Percentiles rank a stretch among this genome's conserved stretches.
Evolutionary conservation across 2,329 filamentous ascomycete genomes (phyloP).

Genomic region (Alternaria brassicicola): DNA sequence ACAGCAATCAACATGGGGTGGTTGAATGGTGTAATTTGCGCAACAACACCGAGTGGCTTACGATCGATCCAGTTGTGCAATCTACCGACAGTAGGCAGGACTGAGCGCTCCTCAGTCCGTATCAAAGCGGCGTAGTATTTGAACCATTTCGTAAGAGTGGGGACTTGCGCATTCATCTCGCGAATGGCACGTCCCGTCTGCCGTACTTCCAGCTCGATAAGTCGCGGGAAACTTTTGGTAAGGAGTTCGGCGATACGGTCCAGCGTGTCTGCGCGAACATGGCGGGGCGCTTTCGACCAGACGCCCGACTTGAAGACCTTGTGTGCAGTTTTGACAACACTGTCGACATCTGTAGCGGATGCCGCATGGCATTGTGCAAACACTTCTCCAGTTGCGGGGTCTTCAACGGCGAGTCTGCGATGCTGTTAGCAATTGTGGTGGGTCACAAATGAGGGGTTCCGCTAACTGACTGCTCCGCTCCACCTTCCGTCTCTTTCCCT

Average conservation of each 20-base stretch:
- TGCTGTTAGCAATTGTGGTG: slow-evolving; percentile 14
- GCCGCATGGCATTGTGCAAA: slow-evolving; percentile 60
- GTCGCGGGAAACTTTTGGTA: slow-evolving; percentile 56
- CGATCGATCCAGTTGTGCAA: slow-evolving; percentile 53
- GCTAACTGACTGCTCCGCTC: slow-evolving; percentile 55
- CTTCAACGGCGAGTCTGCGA: slow-evolving; percentile 58
- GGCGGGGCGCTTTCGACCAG: slow-evolving; percentile 64
- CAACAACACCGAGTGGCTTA: slow-evolving; percentile 47
- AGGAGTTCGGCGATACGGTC: slow-evolving; percentile 65
- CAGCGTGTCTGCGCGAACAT: slow-evolving; percentile 66
- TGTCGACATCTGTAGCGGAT: slow-evolving; percentile 53
- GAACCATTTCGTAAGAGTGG: slow-evolving; percentile 71
- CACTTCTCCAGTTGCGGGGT: slow-evolving; percentile 60
- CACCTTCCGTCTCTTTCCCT: slow-evolving; percentile 51
- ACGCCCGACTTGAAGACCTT: slow-evolving; percentile 57
- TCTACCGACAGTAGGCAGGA: slow-evolving; percentile 68
- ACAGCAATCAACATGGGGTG: slow-evolving; percentile 50
- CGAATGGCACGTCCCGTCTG: slow-evolving; percentile 72
- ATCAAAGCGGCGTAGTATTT: slow-evolving; percentile 72
- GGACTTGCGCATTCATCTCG: slow-evolving; percentile 73
- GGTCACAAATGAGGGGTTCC: slow-evolving; percentile 15
- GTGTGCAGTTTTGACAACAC: slow-evolving; percentile 53
- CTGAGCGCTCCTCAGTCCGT: slow-evolving; percentile 69
- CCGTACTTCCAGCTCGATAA: slow-evolving; percentile 68
- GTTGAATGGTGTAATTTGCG: slow-evolving; percentile 50